Conservation (phyloP, 495 filamentous ascomycete genomes). For the Aspergillus conjunctus region DNA sequence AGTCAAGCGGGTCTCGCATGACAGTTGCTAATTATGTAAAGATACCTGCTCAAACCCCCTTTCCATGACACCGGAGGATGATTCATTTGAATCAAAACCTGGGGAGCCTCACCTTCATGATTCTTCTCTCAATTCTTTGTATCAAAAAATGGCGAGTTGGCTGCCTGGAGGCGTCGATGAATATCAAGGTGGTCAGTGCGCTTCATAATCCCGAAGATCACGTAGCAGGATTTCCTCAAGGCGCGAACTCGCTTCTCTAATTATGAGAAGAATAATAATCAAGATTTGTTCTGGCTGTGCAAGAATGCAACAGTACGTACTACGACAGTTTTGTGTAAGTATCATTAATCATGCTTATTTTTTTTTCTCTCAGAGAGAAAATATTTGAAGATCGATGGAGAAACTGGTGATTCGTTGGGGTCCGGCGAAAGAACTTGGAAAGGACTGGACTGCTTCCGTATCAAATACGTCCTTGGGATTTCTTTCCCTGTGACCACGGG, state of each 20-base stretch:
- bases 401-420: too few species aligned
- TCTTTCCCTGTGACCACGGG: too few species aligned
- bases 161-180: neutral
- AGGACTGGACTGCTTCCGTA: too few species aligned
- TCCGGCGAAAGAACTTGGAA: too few species aligned
- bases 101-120: neutral
- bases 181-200: conserved; percentile 1
- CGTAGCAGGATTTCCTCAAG: neutral
- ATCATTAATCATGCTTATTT: neutral
- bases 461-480: too few species aligned
- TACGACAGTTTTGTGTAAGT: too few species aligned
- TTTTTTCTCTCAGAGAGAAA: too few species aligned
- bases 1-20: neutral
- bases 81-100: too few species aligned
- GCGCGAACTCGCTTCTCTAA: neutral
- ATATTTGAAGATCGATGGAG: too few species aligned
- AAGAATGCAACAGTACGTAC: too few species aligned
- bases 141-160: neutral
- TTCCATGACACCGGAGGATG: neutral
- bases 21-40: neutral
- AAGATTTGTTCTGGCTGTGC: neutral
- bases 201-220: neutral
- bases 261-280: too few species aligned
- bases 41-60: neutral
- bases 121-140: neutral